Evolutionary conservation across 2,329 filamentous ascomycete species (phyloP).

Genomic region (Rachicladosporium sp.): DNA sequence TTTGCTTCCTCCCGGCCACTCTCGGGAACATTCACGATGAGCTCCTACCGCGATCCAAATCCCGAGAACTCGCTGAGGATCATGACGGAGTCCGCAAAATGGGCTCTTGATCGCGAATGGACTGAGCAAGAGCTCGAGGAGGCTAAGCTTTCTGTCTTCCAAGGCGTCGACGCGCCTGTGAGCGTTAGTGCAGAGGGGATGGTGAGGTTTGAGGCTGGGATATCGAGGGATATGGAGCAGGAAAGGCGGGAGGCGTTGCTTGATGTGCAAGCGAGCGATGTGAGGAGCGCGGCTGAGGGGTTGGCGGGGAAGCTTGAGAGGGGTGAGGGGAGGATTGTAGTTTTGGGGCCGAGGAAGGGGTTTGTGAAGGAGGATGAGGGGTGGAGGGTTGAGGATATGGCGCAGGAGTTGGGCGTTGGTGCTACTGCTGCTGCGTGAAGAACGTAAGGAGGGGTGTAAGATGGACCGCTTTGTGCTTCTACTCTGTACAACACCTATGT

Average conservation of each 20-base stretch:
- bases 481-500: too few species aligned
- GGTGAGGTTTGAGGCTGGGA: conserved; percentile 68
- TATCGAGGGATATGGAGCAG: conserved; percentile 84
- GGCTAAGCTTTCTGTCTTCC: conserved; percentile 90
- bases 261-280: conserved; percentile 70
- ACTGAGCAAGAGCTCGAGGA: conserved; percentile 79
- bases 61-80: conserved; percentile 77
- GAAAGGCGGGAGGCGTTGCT: conserved; percentile 69
- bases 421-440: conserved; percentile 9
- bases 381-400: conserved; percentile 69
- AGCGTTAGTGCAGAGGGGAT: conserved; percentile 83
- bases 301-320: conserved; percentile 45
- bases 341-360: conserved; percentile 36
- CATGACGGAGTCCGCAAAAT: conserved; percentile 69
- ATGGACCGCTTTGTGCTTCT: too few species aligned
- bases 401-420: conserved; percentile 31
- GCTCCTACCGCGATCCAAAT: conserved; percentile 93
- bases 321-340: conserved; percentile 6
- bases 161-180: conserved; percentile 76
- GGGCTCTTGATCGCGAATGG: conserved; percentile 74
- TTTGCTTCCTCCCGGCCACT: conserved; percentile 72
- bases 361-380: conserved; percentile 52
- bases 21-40: conserved; percentile 83
- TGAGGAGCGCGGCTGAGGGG: conserved; percentile 67
- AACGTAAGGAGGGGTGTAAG: conserved; percentile 2